Percentiles rank a stretch among this genome's conserved stretches.
Evolutionary conservation across 1,139 yeast species (phyloP).

Genomic region (Magnusiomyces fungicola): DNA sequence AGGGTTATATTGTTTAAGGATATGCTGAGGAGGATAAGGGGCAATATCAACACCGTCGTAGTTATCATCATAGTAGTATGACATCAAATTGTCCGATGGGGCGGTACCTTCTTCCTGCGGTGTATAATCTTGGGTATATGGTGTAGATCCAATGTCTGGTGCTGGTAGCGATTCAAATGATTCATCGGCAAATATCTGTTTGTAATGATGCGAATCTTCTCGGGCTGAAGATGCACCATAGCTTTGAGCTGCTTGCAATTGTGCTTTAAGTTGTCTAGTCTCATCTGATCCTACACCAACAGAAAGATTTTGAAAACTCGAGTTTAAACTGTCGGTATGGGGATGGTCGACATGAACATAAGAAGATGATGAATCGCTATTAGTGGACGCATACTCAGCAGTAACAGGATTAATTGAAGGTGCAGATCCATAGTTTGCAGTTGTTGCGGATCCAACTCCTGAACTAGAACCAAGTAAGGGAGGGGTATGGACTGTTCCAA

Average conservation of each 20-base stretch:
- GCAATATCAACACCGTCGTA: background rate
- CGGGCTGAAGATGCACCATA: too few species aligned
- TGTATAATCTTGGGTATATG: too few species aligned
- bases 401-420: background rate
- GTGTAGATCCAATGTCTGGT: too few species aligned
- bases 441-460: too few species aligned
- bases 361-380: constrained; percentile 11
- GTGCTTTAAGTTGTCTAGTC: background rate
- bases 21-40: background rate
- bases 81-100: too few species aligned
- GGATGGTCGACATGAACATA: constrained; percentile 7
- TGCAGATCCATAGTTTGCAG: too few species aligned
- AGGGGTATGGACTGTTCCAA: constrained; percentile 1
- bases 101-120: too few species aligned
- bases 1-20: background rate
- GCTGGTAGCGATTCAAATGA: too few species aligned
- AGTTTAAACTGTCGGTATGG: constrained; percentile 7
- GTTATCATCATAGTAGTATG: background rate
- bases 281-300: background rate
- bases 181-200: background rate
- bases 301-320: constrained; percentile 7
- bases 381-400: background rate
- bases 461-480: background rate
- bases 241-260: background rate
- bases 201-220: background rate